Evolutionary conservation across 169 alveolate species (phyloP), one percentile per base, ranked within the genome.

Genomic region (Babesia bovis): DNA sequence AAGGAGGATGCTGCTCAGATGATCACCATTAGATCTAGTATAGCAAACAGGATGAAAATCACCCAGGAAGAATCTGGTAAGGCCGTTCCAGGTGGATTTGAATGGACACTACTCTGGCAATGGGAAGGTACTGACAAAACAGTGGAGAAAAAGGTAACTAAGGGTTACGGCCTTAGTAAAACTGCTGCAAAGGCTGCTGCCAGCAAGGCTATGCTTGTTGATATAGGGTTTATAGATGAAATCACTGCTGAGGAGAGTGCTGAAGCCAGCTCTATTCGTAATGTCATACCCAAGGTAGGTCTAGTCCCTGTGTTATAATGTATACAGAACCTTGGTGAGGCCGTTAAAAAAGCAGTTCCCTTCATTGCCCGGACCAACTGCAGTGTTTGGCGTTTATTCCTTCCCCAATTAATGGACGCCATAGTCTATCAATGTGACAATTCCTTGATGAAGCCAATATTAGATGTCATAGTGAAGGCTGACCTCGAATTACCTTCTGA

Each of bases 321-420:
- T 19, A 30, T 36, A 35, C 69, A 74, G 84, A 56, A 74, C 35
- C 13, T 63, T 33, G 45, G 40, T 2, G 59, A 67, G 41, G 69
- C 85, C 4, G 82, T 66, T 19, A 38, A 59, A 9, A 17, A 21
- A 53, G 85, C 79, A 5, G 50, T 63, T 19, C 74, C 56, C 38
- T 45, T 77, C 21, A 10, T 77, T 0, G 36, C 1, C 15, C 10
- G 26, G 4, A 51, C 85, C 0, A 77, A 77, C 47, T 77, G 75
- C 45, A 77, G 82, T 30, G 85, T 67, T n/a, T 77, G 85, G 85
- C 49, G 85, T n/a, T 59, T 77, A 42, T 77, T 77, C 49, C 40
- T 77, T 4, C 81, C 71, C 10, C 85, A 53, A 33, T 45, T 77
- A 33, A 28, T 70, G 75, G 61, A 53, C 0, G 66, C 56, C 4